These are phyloP conservation scores for Aspergillus arachidicola DNA, from an alignment of 2,329 filamentous ascomycete species.

Conservation along the genomic window DNA sequence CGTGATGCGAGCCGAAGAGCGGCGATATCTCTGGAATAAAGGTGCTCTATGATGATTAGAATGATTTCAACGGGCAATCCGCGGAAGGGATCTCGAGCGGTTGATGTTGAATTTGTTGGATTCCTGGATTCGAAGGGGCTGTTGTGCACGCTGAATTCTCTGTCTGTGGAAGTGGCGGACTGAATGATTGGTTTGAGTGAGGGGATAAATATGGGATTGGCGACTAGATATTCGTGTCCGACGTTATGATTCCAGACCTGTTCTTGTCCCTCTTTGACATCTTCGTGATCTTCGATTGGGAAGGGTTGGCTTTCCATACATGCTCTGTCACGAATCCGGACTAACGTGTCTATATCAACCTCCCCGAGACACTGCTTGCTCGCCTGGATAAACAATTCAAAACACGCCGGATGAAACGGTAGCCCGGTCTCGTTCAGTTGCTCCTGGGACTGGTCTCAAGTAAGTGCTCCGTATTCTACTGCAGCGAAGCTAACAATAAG, in stretches of 20 bases:
- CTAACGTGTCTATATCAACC: not conserved
- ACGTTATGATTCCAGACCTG: not conserved
- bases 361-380: not conserved
- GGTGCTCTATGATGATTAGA: not conserved
- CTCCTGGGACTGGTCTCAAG: not conserved
- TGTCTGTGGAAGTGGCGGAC: not conserved
- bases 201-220: not conserved
- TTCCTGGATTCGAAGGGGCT: not conserved
- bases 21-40: not conserved
- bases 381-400: not conserved
- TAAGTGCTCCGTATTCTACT: not conserved
- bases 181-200: not conserved
- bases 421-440: not conserved
- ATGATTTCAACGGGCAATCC: not conserved
- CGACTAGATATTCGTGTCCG: not conserved
- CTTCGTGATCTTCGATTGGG: not conserved
- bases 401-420: not conserved
- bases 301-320: not conserved
- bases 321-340: not conserved
- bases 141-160: not conserved
- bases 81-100: not conserved
- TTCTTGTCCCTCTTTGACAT: not conserved
- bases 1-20: not conserved
- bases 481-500: not conserved
- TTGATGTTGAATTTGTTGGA: not conserved